Base-by-base conservation (phyloP, 495 filamentous ascomycete species). In the Glarea lozoyensis region DNA sequence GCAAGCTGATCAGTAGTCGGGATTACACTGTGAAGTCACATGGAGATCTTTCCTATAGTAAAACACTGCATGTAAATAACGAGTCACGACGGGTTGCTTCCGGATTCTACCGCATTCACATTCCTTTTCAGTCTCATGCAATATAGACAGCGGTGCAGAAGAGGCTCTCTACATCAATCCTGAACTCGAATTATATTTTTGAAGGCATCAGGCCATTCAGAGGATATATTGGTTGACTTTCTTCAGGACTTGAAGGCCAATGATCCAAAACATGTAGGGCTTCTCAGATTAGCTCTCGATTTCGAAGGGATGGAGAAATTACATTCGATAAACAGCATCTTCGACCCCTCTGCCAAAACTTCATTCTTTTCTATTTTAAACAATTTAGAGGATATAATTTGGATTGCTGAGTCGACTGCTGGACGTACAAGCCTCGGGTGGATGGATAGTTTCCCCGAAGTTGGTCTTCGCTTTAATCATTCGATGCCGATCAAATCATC, bases 81-180 rank as follows among this genome's bases (percentile, higher is more conserved):
- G 31, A 34, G 31, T 34, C 31, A 34, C 31, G 31, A 34, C 6
- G 17, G n/a, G 31, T 34, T 6, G 31, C 31, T 13, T 16, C 17
- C 31, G 4, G n/a, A 13, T 34, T 34, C n/a, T 34, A 34, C 31
- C 31, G 31, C 31, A 16, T 34, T 34, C 31, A 34, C 17, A 34
- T 34, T 34, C 31, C 31, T 7, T 34, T 11, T 16, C 17, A 34
- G 12, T 13, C 17, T 16, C 31, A 13, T 6, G 4, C 31, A 13
- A 16, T 11, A 34, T 13, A 6, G 31, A 34, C 12, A 34, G 31
- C 6, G 17, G 12, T 34, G 17, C 17, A 34, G 17, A 13, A 16
- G 5, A 11, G 17, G 17, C 31, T 16, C 31, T 34, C 31, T 34
- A 34, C 31, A 13, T 34, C n/a, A 34, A 34, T 34, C 31, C 31